Evolutionary conservation across 345 rosid genomes (phyloP).

Genomic region (Isatis tinctoria): DNA sequence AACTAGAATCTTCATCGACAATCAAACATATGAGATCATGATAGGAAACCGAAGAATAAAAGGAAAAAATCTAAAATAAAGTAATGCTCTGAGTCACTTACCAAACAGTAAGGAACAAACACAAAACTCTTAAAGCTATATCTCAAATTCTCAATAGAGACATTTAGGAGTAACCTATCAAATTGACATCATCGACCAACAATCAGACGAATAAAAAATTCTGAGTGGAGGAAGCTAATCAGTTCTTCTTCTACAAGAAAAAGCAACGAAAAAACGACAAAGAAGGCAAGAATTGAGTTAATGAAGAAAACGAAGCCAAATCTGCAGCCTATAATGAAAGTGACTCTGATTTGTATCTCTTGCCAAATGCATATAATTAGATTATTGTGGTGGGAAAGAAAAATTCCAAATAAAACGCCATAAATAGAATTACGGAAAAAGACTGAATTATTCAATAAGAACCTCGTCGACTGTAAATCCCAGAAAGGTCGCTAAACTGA

Average conservation of each 20-base stretch:
- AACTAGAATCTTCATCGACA: not conserved
- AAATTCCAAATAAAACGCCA: too few species aligned
- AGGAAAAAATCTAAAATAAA: not conserved
- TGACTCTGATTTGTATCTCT: not conserved
- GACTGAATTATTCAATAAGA: not conserved
- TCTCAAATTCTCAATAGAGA: not conserved
- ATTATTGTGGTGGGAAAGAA: not conserved
- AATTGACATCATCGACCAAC: not conserved
- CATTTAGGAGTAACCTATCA: not conserved
- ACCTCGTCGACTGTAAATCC: not conserved
- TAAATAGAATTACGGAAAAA: not conserved
- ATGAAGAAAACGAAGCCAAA: not conserved
- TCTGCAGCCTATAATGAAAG: not conserved
- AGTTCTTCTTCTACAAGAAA: not conserved
- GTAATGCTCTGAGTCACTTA: not conserved
- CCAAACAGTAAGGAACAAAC: not conserved
- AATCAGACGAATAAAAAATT: not conserved
- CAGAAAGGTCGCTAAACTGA: not conserved
- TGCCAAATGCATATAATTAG: not conserved
- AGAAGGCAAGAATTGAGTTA: not conserved
- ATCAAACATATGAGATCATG: not conserved
- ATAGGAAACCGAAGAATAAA: not conserved
- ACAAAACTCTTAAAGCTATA: not conserved
- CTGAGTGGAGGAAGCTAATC: not conserved
- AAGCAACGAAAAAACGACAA: not conserved